A percentile compares a stretch with the other conserved stretches of the same genome.
These are phyloP conservation scores for Eremothecium gossypii DNA, from an alignment of 1,139 yeast species.

Conservation along the genomic window DNA sequence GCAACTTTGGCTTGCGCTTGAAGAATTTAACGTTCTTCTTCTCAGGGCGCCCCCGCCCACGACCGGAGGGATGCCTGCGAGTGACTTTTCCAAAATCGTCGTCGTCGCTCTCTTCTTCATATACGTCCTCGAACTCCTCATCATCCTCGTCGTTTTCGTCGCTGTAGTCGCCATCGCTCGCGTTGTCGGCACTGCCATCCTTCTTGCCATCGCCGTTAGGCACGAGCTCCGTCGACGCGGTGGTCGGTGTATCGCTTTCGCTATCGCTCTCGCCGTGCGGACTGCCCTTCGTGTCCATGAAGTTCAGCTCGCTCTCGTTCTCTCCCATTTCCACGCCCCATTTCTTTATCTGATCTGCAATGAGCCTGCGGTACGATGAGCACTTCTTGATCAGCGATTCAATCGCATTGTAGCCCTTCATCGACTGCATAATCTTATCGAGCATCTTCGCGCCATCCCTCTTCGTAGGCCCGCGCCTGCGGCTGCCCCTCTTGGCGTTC, in stretches of 20 bases:
- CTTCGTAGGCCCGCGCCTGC: conserved; percentile 39
- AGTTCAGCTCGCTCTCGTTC: conserved; percentile 34
- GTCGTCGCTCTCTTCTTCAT: conserved; percentile 12
- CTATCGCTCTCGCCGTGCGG: conserved; percentile 10
- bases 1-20: conserved; percentile 57
- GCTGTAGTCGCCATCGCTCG: conserved; percentile 40
- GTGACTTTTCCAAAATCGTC: conserved; percentile 14
- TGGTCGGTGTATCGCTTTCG: not conserved
- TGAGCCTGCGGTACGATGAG: conserved; percentile 62
- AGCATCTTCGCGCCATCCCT: conserved; percentile 68
- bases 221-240: not conserved
- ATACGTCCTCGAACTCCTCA: conserved; percentile 19
- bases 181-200: conserved; percentile 14
- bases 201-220: conserved; percentile 28
- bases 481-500: conserved; percentile 19
- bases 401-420: conserved; percentile 88
- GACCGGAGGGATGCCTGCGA: conserved; percentile 20
- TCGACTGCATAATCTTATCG: conserved; percentile 57
- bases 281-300: conserved; percentile 21
- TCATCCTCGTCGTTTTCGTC: conserved; percentile 40
- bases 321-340: conserved; percentile 80
- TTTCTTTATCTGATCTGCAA: conserved; percentile 59
- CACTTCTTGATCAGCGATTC: conserved; percentile 83
- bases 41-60: conserved; percentile 24
- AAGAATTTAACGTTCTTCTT: conserved; percentile 41